These are phyloP conservation scores for Apiospora koreana DNA, from an alignment of 2,329 filamentous ascomycete genomes.

Conservation along the genomic window DNA sequence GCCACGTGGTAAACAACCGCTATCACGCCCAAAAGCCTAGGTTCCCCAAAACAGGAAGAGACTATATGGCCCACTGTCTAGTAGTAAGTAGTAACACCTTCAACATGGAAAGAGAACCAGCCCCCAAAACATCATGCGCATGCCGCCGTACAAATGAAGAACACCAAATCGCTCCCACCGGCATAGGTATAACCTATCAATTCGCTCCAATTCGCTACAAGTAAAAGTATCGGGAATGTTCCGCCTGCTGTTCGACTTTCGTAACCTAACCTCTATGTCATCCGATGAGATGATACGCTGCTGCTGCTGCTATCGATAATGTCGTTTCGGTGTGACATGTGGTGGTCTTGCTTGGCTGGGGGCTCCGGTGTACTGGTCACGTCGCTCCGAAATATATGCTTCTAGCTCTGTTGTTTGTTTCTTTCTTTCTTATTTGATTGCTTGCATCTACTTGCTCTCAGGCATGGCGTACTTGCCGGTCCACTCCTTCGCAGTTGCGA, in stretches of 20 bases:
- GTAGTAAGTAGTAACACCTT: not conserved
- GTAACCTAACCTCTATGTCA: not conserved
- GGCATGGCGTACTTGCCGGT: constrained; percentile 77
- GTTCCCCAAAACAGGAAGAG: not conserved
- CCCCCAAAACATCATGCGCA: not conserved
- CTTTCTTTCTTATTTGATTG: not conserved
- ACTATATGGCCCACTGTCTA: not conserved
- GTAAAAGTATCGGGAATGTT: not conserved
- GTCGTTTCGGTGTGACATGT: not conserved
- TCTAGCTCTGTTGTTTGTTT: not conserved
- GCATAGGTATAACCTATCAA: not conserved
- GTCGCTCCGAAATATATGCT: not conserved
- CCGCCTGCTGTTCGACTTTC: not conserved
- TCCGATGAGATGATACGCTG: not conserved
- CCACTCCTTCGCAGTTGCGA: constrained; percentile 91
- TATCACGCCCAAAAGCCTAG: not conserved
- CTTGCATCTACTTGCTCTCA: constrained; percentile 6
- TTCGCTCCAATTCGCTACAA: not conserved
- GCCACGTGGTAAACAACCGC: not conserved
- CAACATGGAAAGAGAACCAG: not conserved
- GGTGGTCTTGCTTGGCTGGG: not conserved
- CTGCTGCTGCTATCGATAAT: not conserved
- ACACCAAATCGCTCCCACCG: not conserved
- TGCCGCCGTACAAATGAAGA: not conserved
- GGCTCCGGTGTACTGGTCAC: not conserved